These are phyloP conservation scores for Candida nonsorbophila DNA, from an alignment of 805 yeast species.

Conservation along the genomic window DNA sequence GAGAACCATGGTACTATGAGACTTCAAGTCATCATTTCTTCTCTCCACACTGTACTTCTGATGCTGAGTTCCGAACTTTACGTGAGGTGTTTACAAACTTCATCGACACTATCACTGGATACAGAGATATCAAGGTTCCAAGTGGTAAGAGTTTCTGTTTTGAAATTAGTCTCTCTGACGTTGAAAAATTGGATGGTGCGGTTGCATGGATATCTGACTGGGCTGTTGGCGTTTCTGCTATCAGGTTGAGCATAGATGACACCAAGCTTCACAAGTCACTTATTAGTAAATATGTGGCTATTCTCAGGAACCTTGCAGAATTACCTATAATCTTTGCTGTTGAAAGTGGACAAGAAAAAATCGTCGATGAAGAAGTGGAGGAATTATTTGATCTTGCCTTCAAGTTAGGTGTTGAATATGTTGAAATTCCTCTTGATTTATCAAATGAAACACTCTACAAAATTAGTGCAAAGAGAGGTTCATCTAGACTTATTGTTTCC, in stretches of 20 bases:
- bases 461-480: slow-evolving; percentile 48
- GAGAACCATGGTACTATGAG: slow-evolving; percentile 74
- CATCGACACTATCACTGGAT: slow-evolving; percentile 60
- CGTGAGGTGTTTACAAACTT: slow-evolving; percentile 55
- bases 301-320: slow-evolving; percentile 55
- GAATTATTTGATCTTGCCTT: slow-evolving; percentile 56
- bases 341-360: slow-evolving; percentile 65
- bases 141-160: slow-evolving; percentile 58
- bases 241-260: slow-evolving; percentile 78
- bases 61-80: slow-evolving; percentile 50
- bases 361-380: slow-evolving; percentile 57
- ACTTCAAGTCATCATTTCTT: slow-evolving; percentile 76
- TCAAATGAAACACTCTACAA: slow-evolving; percentile 52
- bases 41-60: slow-evolving; percentile 63
- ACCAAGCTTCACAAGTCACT: slow-evolving; percentile 47
- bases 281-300: slow-evolving; percentile 70
- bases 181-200: slow-evolving; percentile 38
- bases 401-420: slow-evolving; percentile 72
- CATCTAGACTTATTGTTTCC: slow-evolving; percentile 74
- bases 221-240: slow-evolving; percentile 69
- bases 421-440: slow-evolving; percentile 73
- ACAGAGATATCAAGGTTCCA: slow-evolving; percentile 32
- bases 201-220: slow-evolving; percentile 51
- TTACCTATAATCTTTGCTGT: slow-evolving; percentile 81
- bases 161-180: slow-evolving; percentile 64